These are phyloP conservation scores for Bruguiera parviflora DNA, from an alignment of 345 rosid genomes.

Conservation along the genomic window DNA sequence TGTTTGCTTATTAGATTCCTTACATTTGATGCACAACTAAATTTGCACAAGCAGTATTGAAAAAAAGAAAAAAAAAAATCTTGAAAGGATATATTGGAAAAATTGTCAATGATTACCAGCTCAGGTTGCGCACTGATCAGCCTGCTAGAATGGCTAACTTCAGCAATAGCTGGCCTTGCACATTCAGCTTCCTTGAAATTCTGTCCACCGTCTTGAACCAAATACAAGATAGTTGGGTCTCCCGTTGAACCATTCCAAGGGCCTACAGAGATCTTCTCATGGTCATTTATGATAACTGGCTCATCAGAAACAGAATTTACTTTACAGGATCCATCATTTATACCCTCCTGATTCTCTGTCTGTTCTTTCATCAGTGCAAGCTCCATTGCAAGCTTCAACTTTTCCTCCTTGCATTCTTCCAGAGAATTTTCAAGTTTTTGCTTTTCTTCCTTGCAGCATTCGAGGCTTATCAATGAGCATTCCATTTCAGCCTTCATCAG, in stretches of 20 bases:
- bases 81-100: neutral
- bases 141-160: conserved; percentile 19
- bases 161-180: conserved; percentile 22
- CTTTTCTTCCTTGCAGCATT: conserved; percentile 97
- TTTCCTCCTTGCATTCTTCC: conserved; percentile 60
- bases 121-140: conserved; percentile 24
- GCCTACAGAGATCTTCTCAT: conserved; percentile 13
- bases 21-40: neutral
- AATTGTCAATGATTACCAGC: conserved; percentile 34
- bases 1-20: too few species aligned
- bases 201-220: conserved; percentile 21
- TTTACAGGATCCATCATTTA: conserved; percentile 19
- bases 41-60: conserved; percentile 5
- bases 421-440: conserved; percentile 65
- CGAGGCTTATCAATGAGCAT: conserved; percentile 86
- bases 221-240: conserved; percentile 5
- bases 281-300: conserved; percentile 11
- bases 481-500: conserved; percentile 90
- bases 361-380: conserved; percentile 46
- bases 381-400: conserved; percentile 51
- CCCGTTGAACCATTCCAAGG: conserved; percentile 16
- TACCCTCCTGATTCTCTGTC: conserved; percentile 38
- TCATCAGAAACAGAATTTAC: conserved; percentile 29
- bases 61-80: neutral
- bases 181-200: conserved; percentile 29